Conservation (phyloP, 257 asterid species). For the Gentiana dahurica region DNA sequence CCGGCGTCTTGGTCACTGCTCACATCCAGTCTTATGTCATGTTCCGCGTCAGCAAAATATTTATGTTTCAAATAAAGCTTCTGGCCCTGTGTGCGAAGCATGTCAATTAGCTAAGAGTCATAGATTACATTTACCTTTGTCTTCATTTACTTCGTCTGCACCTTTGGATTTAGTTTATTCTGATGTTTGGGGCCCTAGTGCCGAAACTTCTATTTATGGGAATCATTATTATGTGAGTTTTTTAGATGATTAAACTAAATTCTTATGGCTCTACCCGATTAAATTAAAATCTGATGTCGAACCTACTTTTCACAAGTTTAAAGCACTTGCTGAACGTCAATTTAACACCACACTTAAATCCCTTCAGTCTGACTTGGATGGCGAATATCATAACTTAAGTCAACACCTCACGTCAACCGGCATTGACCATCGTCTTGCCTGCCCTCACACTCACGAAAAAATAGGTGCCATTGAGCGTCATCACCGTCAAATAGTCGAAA, state of each 20-base stretch:
- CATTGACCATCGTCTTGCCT: background rate
- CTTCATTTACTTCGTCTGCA: background rate
- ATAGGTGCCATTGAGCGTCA: background rate
- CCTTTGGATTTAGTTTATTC: background rate
- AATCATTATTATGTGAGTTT: background rate
- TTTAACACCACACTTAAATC: background rate
- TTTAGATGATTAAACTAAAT: background rate
- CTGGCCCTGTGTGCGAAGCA: background rate
- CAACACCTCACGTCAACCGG: background rate
- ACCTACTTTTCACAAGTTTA: background rate
- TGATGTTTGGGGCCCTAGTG: background rate
- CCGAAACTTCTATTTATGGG: background rate
- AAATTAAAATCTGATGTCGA: background rate
- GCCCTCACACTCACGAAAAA: background rate
- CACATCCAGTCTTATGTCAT: background rate
- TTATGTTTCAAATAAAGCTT: background rate
- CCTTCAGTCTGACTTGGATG: background rate
- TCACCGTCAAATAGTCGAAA: background rate
- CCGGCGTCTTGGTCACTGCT: background rate
- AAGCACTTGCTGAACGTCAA: background rate
- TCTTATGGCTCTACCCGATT: background rate
- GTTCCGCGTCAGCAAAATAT: no score
- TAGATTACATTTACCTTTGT: background rate
- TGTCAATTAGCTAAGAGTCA: background rate
- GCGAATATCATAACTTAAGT: background rate